Conservation (phyloP, 2,329 filamentous ascomycete genomes). For the Mycosphaerella arachidis region DNA sequence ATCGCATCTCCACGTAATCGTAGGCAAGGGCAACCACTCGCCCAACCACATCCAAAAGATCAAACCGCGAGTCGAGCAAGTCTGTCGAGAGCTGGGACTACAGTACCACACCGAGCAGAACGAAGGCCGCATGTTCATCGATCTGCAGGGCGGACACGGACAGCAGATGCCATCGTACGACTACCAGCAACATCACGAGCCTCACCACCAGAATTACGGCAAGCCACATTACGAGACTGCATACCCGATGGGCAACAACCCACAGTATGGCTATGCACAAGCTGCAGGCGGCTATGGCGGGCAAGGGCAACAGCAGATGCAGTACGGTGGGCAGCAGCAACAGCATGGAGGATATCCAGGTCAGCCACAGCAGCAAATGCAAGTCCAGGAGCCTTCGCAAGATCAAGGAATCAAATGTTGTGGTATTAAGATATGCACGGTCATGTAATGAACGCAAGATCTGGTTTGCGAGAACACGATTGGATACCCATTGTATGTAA, state of each 20-base stretch:
- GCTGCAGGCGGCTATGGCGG: slow-evolving; percentile 32
- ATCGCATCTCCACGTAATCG: slow-evolving; percentile 85
- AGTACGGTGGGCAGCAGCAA: slow-evolving; percentile 31
- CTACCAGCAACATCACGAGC: slow-evolving; percentile 40
- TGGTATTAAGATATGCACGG: slow-evolving; percentile 33
- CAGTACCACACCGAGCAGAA: slow-evolving; percentile 85
- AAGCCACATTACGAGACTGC: slow-evolving; percentile 38
- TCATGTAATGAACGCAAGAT: slow-evolving; percentile 24
- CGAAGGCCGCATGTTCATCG: slow-evolving; percentile 80
- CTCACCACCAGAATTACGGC: slow-evolving; percentile 36
- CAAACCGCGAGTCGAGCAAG: slow-evolving; percentile 86
- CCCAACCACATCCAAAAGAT: slow-evolving; percentile 81
- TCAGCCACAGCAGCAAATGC: slow-evolving; percentile 45
- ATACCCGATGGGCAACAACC: slow-evolving; percentile 33
- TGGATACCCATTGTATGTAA: background rate
- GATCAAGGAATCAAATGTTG: slow-evolving; percentile 31
- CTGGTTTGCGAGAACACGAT: background rate
- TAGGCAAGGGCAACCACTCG: slow-evolving; percentile 91
- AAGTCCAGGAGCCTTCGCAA: slow-evolving; percentile 24
- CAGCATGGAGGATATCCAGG: slow-evolving; percentile 31
- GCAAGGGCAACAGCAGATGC: slow-evolving; percentile 41
- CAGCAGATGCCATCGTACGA: slow-evolving; percentile 38
- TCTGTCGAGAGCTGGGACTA: slow-evolving; percentile 77
- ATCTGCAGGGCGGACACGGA: slow-evolving; percentile 65
- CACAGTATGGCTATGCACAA: slow-evolving; percentile 36